These are phyloP conservation scores for Claviceps humidiphila DNA, from an alignment of 2,329 filamentous ascomycete species.

Conservation along the genomic window DNA sequence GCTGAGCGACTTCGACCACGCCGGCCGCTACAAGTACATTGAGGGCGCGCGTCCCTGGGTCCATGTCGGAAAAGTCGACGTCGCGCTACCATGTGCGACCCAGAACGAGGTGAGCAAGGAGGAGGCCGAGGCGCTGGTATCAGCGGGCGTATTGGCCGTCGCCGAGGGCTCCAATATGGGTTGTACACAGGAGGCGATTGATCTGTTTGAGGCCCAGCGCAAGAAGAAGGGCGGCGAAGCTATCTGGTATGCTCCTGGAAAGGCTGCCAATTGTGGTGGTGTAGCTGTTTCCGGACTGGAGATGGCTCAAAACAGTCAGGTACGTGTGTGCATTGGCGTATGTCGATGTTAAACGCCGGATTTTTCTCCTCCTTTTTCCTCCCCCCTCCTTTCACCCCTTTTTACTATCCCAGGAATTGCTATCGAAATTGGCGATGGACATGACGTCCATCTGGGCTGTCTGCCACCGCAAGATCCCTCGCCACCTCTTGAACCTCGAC, in stretches of 20 bases:
- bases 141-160: conserved; percentile 66
- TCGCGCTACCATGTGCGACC: conserved; percentile 84
- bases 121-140: conserved; percentile 73
- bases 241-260: conserved; percentile 94
- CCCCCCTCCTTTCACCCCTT: too few relatives aligned
- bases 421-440: too few relatives aligned
- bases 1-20: conserved; percentile 56
- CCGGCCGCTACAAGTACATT: conserved; percentile 69
- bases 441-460: too few relatives aligned
- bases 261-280: conserved; percentile 95
- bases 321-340: conserved; percentile 3
- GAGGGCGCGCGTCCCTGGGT: conserved; percentile 81
- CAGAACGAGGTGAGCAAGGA: conserved; percentile 95
- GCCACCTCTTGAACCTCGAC: too few relatives aligned
- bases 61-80: conserved; percentile 78
- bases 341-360: too few relatives aligned
- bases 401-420: neutral
- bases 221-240: conserved; percentile 53
- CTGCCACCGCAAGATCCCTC: too few relatives aligned
- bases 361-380: too few relatives aligned
- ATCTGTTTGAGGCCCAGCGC: conserved; percentile 74
- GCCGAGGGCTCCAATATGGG: conserved; percentile 99
- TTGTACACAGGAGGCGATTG: conserved; percentile 89
- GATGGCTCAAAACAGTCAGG: conserved; percentile 91
- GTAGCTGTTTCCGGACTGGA: conserved; percentile 94